Conservation (phyloP, 805 yeast species). For the Candida namnaoensis region DNA sequence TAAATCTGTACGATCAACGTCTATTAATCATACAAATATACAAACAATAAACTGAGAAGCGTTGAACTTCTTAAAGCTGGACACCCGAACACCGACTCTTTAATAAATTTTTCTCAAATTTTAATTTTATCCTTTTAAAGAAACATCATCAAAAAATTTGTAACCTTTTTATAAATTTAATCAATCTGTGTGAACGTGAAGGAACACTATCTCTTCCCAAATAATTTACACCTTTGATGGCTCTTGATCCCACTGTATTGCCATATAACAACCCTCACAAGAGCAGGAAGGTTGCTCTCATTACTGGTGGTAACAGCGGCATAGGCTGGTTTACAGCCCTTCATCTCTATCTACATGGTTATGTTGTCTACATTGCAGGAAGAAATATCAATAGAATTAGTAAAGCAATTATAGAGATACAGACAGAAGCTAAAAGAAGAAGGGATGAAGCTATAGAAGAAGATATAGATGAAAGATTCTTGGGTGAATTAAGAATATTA, state of each 20-base stretch:
- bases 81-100: no score
- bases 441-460: conserved; percentile 6
- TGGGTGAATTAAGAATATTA: conserved; percentile 45
- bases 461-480: conserved; percentile 10
- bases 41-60: no score
- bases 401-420: conserved; percentile 47
- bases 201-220: no score
- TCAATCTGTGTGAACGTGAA: no score
- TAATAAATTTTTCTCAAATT: no score
- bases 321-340: conserved; percentile 72
- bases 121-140: no score
- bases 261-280: conserved; percentile 53
- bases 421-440: conserved; percentile 37
- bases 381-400: conserved; percentile 47
- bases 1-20: no score
- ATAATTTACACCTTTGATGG: neutral
- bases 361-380: conserved; percentile 66
- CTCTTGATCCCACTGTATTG: conserved; percentile 12
- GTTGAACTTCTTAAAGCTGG: no score
- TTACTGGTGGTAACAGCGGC: conserved; percentile 80
- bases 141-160: no score
- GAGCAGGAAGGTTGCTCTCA: conserved; percentile 56
- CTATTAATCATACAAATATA: no score
- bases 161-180: no score
- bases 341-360: conserved; percentile 75